Evolutionary conservation across 139 green algal species (phyloP), one percentile per base, ranked within the genome.

Genomic region (Chlorella ohadii): DNA sequence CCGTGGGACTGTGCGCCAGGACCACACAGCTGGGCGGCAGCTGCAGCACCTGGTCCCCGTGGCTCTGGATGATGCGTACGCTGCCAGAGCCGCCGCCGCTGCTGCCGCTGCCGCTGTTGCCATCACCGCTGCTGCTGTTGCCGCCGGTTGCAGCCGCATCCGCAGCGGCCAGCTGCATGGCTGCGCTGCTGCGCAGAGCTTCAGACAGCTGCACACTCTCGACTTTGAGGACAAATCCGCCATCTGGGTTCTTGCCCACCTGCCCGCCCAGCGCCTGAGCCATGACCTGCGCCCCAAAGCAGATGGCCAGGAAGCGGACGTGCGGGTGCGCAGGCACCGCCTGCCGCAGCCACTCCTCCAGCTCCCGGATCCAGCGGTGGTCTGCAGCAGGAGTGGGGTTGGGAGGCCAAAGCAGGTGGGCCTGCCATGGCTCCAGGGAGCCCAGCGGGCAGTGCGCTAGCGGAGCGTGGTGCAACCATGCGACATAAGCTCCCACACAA

Each of bases 211-310:
- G 23, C 12, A 75, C 51, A 11, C 20, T 39, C 38, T 75, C 68
- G 38, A 75, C 68, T 4, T 41, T 28, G 22, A 75, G 68, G 38
- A 56, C 68, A 75, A 75, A 75, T 0, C 68, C 23, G 22, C 68
- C 68, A 23, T 39, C 36, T 34, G 68, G 22, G 22, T 75, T 75
- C 38, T 75, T 75, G 68, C 68, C 68, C 68, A 75, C 68, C 6
- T 38, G 68, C 9, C 68, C 68, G 23, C 68, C 68, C 23, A 75
- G 68, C 23, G 68, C 68, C 51, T 33, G 23, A 0, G 68, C 68
- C 38, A 75, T 19, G 23, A 75, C 38, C 38, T 75, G 68, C 6
- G 23, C n/a, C 4, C 68, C 68, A 75, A 75, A 75, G 38, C 68
- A 75, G 38, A 75, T 75, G 38, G 38, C 68, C 23, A 75, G 36